Evolutionary conservation across 768 basidiomycete species (phyloP), one percentile per base, ranked within the genome.

Genomic region (Collybia sordida): DNA sequence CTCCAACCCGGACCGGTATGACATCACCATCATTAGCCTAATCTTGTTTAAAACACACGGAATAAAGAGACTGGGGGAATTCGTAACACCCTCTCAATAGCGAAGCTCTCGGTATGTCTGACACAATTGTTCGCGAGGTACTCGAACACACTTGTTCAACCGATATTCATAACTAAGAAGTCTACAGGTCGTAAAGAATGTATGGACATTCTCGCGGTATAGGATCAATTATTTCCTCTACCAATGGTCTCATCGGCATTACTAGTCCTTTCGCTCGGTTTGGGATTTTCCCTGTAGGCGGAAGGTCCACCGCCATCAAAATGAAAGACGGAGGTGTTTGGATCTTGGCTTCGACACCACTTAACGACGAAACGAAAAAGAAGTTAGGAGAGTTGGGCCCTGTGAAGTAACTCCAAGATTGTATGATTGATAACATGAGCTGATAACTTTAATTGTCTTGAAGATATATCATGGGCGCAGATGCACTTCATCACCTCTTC

Each of bases 241-340:
- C 31, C 27, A 23, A 28, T 24, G 44, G 14, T 51, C 31, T 31
- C 31, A 31, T 31, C 31, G 5, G 25, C 14, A 7, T 3, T 11
- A 31, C 9, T 14, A 84, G 85, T 23, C 82, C 85, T 2, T 88
- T 88, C 59, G 63, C 76, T n/a, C 78, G 87, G 46, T 77, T 75
- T 52, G 78, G 81, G 6, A 21, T 88, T 28, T 49, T 91, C 4
- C 87, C 88, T 7, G 69, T 90, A 31, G 91, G 92, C 0, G 90
- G 90, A 15, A 73, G 92, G 41, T 82, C 87, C 8, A 93, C 90
- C 0, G 91, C 90, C 1, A 72, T 93, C 59, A 82, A 76, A 65
- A 72, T 93, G 23, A 65, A 64, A 37, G 75, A 74, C 31, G 82
- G 83, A 36, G 81, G 77, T 22, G 82, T 93, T 25, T 93, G 87